phyloP scores from a whole-genome alignment of 257 asterid genomes.

The Osmanthus fragrans region DNA sequence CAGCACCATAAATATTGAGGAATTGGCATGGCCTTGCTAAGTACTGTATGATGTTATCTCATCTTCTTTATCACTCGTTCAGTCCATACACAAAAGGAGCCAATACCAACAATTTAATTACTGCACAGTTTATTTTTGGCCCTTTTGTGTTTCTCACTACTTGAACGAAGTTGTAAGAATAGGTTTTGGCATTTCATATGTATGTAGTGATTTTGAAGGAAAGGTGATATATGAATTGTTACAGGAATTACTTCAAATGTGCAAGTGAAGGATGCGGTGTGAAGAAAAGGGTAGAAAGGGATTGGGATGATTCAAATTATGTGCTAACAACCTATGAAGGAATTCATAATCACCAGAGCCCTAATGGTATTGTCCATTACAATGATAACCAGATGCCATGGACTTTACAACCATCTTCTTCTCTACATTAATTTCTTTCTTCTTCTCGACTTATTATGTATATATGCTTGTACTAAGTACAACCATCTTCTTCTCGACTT shows the following conservation, averaged over 20 bases:
- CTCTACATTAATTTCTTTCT: background rate
- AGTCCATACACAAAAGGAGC: too few relatives aligned
- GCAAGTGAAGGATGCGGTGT: constrained; percentile 46
- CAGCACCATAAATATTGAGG: too few relatives aligned
- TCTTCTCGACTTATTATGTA: background rate
- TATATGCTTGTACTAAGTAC: background rate
- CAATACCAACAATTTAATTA: too few relatives aligned
- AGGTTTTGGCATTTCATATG: too few relatives aligned
- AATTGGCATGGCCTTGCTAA: too few relatives aligned
- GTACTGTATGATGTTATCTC: too few relatives aligned
- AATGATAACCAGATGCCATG: constrained; percentile 3
- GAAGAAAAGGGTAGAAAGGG: constrained; percentile 57
- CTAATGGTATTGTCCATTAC: constrained; percentile 15
- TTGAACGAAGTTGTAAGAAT: too few relatives aligned
- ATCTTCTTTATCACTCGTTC: too few relatives aligned
- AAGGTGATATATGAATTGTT: background rate
- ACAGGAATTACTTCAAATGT: constrained; percentile 55
- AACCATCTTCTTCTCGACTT: background rate
- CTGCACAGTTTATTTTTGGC: too few relatives aligned
- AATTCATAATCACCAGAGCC: constrained; percentile 39
- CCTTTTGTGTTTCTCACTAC: too few relatives aligned
- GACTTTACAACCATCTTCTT: constrained; percentile 9
- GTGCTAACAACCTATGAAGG: constrained; percentile 59
- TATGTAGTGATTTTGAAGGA: too few relatives aligned
- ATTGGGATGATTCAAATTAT: constrained; percentile 40